A percentile compares a stretch with the other conserved stretches of the same genome.
These are phyloP conservation scores for Flaveria trinervia DNA, from an alignment of 129 eudicot species.

Conservation along the genomic window DNA sequence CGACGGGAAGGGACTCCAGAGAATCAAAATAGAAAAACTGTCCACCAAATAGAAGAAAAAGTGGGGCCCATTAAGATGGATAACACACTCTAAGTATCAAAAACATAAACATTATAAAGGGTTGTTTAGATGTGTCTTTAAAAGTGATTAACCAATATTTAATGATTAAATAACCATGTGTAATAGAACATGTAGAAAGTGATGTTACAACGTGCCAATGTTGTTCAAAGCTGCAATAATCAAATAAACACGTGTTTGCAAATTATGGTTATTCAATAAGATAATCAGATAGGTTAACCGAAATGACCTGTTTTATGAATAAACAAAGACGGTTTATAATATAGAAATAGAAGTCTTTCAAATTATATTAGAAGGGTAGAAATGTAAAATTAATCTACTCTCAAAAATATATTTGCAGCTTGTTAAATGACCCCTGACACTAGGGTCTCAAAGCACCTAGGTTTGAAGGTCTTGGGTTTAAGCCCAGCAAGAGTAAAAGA, in stretches of 20 bases:
- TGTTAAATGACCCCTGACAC: neutral
- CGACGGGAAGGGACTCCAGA: slow-evolving; percentile 82
- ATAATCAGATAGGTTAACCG: neutral
- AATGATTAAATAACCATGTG: neutral
- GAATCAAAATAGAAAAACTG: slow-evolving; percentile 96
- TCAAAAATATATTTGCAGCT: neutral
- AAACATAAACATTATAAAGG: neutral
- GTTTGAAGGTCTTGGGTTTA: too few species aligned
- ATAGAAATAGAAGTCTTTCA: neutral
- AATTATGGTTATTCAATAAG: neutral
- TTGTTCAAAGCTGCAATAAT: neutral
- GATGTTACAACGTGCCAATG: neutral
- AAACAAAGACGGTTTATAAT: neutral
- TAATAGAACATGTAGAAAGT: neutral
- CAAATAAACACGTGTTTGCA: neutral
- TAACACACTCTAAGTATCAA: slow-evolving; percentile 18
- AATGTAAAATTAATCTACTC: neutral
- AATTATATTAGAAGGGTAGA: neutral
- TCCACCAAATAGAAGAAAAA: slow-evolving; percentile 26
- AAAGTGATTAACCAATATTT: neutral
- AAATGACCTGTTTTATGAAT: neutral
- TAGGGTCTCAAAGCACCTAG: too few species aligned
- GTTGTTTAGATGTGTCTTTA: neutral
- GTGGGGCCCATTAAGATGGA: neutral
- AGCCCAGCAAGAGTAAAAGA: too few species aligned